These are phyloP conservation scores for Aspergillus sclerotiicarbonarius DNA, from an alignment of 495 filamentous ascomycete genomes.

Conservation along the genomic window DNA sequence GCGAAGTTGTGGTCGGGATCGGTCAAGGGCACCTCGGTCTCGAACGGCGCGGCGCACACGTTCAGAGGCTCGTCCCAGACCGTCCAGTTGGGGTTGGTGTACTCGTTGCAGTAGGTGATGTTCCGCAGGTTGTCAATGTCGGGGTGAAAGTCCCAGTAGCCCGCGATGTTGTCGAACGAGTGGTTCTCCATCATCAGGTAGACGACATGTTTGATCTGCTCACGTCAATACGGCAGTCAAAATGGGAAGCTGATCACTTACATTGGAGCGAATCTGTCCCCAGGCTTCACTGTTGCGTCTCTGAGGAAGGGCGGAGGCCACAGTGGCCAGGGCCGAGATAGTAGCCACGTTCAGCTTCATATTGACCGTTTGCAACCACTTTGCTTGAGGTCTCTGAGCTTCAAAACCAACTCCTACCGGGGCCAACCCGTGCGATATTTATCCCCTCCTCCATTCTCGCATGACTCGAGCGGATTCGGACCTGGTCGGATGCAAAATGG, in stretches of 20 bases:
- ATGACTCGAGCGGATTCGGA: background rate
- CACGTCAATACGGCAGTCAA: background rate
- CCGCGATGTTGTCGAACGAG: conserved; percentile 46
- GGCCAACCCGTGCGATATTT: conserved; percentile 1
- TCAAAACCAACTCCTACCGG: background rate
- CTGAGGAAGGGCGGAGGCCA: conserved; percentile 20
- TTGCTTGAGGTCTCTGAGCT: background rate
- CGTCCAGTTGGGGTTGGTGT: conserved; percentile 44
- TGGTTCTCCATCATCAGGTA: conserved; percentile 48
- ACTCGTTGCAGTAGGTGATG: conserved; percentile 39
- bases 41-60: conserved; percentile 40
- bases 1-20: conserved; percentile 46
- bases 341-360: conserved; percentile 23
- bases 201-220: conserved; percentile 44
- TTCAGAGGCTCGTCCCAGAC: conserved; percentile 40
- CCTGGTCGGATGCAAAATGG: background rate
- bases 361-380: background rate
- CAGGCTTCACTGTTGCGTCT: conserved; percentile 19
- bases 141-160: conserved; percentile 42
- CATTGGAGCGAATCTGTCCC: conserved; percentile 30
- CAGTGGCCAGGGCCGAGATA: conserved; percentile 15
- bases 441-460: background rate
- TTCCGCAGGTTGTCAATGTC: conserved; percentile 42
- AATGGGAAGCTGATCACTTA: conserved; percentile 11
- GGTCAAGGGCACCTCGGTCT: conserved; percentile 37